A percentile compares a stretch with the other conserved stretches of the same genome.
phyloP scores from a whole-genome alignment of 805 yeast genomes.

The Debaryomyces prosopidis region DNA sequence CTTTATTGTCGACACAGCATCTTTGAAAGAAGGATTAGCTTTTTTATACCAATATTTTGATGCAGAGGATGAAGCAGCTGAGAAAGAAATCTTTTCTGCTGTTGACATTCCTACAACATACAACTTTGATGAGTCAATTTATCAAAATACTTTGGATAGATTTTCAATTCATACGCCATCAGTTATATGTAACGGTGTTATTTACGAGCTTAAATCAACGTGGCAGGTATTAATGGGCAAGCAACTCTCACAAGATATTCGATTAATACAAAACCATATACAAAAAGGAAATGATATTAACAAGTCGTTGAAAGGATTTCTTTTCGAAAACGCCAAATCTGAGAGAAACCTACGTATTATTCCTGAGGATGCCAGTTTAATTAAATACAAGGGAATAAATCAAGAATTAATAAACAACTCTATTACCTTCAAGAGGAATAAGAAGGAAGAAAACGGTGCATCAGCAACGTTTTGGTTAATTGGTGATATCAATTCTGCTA shows the following conservation, averaged over 20 bases:
- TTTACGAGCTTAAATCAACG: conserved; percentile 47
- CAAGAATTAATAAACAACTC: conserved; percentile 26
- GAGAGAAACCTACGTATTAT: conserved; percentile 46
- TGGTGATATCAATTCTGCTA: conserved; percentile 51
- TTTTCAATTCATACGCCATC: conserved; percentile 47
- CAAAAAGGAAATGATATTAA: conserved; percentile 22
- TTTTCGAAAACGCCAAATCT: conserved; percentile 43
- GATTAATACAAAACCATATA: conserved; percentile 27
- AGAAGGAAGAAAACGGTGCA: conserved; percentile 19
- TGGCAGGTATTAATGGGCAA: conserved; percentile 58
- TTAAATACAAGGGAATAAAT: conserved; percentile 31
- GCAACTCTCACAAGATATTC: conserved; percentile 57
- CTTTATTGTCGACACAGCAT: conserved; percentile 30
- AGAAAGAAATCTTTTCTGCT: conserved; percentile 18
- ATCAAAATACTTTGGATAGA: conserved; percentile 20
- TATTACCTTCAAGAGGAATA: conserved; percentile 16
- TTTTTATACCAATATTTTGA: conserved; percentile 38
- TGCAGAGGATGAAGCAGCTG: conserved; percentile 23
- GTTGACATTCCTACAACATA: conserved; percentile 18
- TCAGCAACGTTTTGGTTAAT: conserved; percentile 47
- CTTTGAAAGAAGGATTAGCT: conserved; percentile 37
- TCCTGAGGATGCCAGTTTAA: conserved; percentile 33
- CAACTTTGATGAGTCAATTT: conserved; percentile 15
- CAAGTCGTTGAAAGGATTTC: conserved; percentile 32
- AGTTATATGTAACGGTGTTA: conserved; percentile 73